phyloP scores from a whole-genome alignment of 371 early-diverging fungal genomes.

The Rhizopus microsporus region DNA sequence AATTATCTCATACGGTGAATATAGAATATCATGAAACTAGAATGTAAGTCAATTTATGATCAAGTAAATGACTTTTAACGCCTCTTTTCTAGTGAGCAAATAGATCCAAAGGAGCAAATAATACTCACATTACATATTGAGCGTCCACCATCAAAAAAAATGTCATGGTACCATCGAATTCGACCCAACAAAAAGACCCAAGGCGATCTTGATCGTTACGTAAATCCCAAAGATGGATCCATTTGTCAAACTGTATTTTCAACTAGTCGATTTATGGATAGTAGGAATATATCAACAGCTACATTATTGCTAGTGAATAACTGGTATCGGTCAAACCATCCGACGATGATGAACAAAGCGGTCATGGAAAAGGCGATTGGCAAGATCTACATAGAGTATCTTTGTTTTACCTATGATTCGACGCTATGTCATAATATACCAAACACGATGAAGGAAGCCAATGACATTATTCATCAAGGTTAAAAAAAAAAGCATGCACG shows the following conservation, averaged over 20 bases:
- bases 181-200: not conserved
- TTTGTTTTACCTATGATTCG: conserved; percentile 8
- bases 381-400: conserved; percentile 31
- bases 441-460: no score
- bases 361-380: conserved; percentile 42
- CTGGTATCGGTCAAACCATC: conserved; percentile 36
- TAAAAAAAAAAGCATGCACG: no score
- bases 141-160: not conserved
- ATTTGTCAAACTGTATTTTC: conserved; percentile 41
- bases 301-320: conserved; percentile 42
- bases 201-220: conserved; percentile 16
- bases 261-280: conserved; percentile 18
- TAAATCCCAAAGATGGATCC: conserved; percentile 28
- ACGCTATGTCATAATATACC: no score
- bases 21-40: conserved; percentile 17
- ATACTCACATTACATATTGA: conserved; percentile 15
- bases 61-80: not conserved
- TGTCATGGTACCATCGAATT: conserved; percentile 19
- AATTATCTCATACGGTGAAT: conserved; percentile 10
- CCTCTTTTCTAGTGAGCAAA: conserved; percentile 10
- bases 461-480: no score
- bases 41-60: conserved; percentile 14
- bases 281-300: conserved; percentile 20
- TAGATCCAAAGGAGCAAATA: conserved; percentile 20
- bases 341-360: conserved; percentile 2